Base-by-base conservation (phyloP, 1,284 basidiomycete genomes). In the Pseudozyma thailandica region DNA sequence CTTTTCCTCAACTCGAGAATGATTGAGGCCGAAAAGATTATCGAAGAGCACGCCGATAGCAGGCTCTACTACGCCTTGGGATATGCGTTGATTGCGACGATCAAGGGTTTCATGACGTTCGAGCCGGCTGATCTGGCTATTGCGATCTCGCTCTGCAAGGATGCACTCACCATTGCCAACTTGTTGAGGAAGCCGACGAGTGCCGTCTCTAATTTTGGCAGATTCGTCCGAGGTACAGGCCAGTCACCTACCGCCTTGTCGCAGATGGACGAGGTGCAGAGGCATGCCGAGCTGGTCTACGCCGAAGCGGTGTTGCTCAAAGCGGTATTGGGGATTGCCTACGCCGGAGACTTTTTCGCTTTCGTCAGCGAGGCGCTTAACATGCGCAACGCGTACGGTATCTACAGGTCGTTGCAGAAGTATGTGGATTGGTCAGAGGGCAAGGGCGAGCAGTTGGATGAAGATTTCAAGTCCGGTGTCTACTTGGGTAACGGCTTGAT, bases 91-190 rank as follows among this genome's bases (percentile, higher is more conserved):
- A 80, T 82, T 26, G 75, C 78, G 15, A 76, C 77, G 23, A 82
- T 82, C 69, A 82, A 82, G 56, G 80, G 74, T n/a, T 76, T 82
- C 64, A 82, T 82, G 81, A 82, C 81, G 1, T 82, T 82, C 46
- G 80, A 82, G 50, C 81, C 78, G 13, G 64, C 71, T 20, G 80
- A 82, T 49, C 51, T 82, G 8, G 79, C 75, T 12, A 73, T 72
- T 27, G 81, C 81, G 41, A 81, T 82, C 25, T 77, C 74, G 28
- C 74, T 78, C 51, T 81, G 80, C 72, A 78, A 79, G 50, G 81
- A 82, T 48, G 50, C 79, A 7, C 50, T 81, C 13, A 61, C 59
- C 20, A 78, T 82, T 21, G 78, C 81, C 9, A 60, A 62, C 23
- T 45, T 81, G 41, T 64, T 82, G 12, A 74, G 80, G 21, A 82